Base-by-base conservation (phyloP, 495 filamentous ascomycete genomes). In the Aspergillus avenaceus region DNA sequence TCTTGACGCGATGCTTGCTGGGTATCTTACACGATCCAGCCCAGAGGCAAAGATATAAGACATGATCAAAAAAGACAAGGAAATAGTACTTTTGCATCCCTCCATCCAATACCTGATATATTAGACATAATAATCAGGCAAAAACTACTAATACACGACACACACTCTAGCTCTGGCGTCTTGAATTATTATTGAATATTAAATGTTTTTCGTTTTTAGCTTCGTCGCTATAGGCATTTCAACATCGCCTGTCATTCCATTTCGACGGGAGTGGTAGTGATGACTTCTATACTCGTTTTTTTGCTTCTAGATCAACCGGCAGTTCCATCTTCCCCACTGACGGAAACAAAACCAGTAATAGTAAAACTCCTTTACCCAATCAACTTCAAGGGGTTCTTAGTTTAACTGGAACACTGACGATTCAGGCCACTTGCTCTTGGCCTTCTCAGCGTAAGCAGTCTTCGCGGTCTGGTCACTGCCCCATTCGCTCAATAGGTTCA, bases 341-440 rank as follows among this genome's bases (percentile, higher is more conserved):
- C 4, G 22, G 34, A 23, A 21, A 36, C n/a, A n/a, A n/a, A n/a
- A n/a, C n/a, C n/a, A n/a, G n/a, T n/a, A n/a, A n/a, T n/a, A n/a
- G n/a, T n/a, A n/a, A n/a, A n/a, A n/a, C n/a, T n/a, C n/a, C n/a
- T n/a, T n/a, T n/a, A n/a, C n/a, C 36, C 36, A 38, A 19, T 38
- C 22, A 3, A 38, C n/a, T n/a, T n/a, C n/a, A 45, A 46, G 25
- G 41, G 18, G 25, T 32, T 22, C 31, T 62, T 50, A 73, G 28
- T 63, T 54, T 44, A 65, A 42, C 42, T 62, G 54, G 54, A 91
- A 90, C 5, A 76, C 64, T 1, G 76, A 79, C 14, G 86, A 84
- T 60, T 89, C 79, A 0, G 84, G 84, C 84, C 88, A 95, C 73
- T 81, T 83, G 55, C 74, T 65, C 45, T 71, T 71, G n/a, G 87